phyloP scores from a whole-genome alignment of 1,284 basidiomycete species.

The Microbotryum scabiosae region DNA sequence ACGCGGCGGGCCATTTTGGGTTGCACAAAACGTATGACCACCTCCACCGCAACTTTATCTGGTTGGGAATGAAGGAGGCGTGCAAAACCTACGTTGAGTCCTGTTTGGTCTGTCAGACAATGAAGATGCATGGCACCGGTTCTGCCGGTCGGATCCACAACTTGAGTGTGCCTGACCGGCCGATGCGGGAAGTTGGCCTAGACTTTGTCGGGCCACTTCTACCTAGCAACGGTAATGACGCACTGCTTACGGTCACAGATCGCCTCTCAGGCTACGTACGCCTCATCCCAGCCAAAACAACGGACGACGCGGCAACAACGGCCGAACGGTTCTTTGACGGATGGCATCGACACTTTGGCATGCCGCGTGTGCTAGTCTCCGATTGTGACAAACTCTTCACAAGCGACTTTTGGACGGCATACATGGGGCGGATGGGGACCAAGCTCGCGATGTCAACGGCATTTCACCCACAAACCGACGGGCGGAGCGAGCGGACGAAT shows the following conservation, averaged over 20 bases:
- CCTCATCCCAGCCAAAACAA: conserved; percentile 38
- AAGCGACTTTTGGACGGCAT: conserved; percentile 31
- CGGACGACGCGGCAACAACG: conserved; percentile 34
- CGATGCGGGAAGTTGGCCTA: conserved; percentile 9
- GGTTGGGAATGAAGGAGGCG: conserved; percentile 42
- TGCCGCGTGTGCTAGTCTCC: conserved; percentile 30
- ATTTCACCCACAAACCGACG: no score
- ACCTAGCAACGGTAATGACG: conserved; percentile 39
- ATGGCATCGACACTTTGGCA: conserved; percentile 41
- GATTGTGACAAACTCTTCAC: conserved; percentile 34
- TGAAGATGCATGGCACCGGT: conserved; percentile 11
- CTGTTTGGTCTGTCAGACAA: conserved; percentile 20
- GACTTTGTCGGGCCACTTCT: conserved; percentile 42
- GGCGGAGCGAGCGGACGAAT: no score
- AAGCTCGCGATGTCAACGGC: conserved; percentile 42
- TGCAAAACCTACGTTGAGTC: neutral
- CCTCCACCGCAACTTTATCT: conserved; percentile 40
- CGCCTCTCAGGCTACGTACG: conserved; percentile 41
- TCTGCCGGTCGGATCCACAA: conserved; percentile 7
- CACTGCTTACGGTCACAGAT: conserved; percentile 42
- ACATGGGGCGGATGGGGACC: conserved; percentile 27
- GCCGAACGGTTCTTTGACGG: no score
- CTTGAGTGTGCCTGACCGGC: neutral
- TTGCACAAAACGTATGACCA: conserved; percentile 40
- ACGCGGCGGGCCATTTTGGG: conserved; percentile 42